Evolutionary conservation across 73 alveolate genomes (phyloP).

Genomic region (Paraurostyla sp.): DNA sequence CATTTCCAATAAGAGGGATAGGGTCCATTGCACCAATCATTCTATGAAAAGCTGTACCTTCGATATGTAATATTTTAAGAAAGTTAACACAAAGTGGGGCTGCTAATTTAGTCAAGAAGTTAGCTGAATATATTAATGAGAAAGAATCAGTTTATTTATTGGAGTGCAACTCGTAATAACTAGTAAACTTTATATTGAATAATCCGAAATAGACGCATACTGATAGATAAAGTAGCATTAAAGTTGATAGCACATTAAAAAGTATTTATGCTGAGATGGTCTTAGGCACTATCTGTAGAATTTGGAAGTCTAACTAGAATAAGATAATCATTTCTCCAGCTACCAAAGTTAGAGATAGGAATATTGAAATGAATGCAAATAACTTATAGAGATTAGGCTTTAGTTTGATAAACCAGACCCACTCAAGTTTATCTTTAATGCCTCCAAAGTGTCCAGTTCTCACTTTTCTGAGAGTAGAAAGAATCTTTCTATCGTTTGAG

Average conservation of each 20-base stretch:
- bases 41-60: slow-evolving; percentile 59
- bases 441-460: slow-evolving; percentile 29
- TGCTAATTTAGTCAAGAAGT: slow-evolving; percentile 63
- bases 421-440: background rate
- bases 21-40: slow-evolving; percentile 62
- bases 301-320: slow-evolving; percentile 2
- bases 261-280: background rate
- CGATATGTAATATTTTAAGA: slow-evolving; percentile 39
- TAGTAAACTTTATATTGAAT: slow-evolving; percentile 64
- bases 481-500: slow-evolving; percentile 10
- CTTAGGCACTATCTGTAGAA: background rate
- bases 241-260: background rate
- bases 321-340: slow-evolving; percentile 45
- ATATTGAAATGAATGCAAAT: background rate
- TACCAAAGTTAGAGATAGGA: slow-evolving; percentile 23
- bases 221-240: slow-evolving; percentile 43
- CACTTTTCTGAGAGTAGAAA: background rate
- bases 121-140: slow-evolving; percentile 64
- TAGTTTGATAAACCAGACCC: slow-evolving; percentile 29
- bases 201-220: slow-evolving; percentile 64
- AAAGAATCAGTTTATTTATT: slow-evolving; percentile 70
- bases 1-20: slow-evolving; percentile 67
- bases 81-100: slow-evolving; percentile 75
- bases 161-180: slow-evolving; percentile 70
- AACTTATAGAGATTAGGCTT: slow-evolving; percentile 18